A percentile compares a stretch with the other conserved stretches of the same genome.
phyloP scores from a whole-genome alignment of 2,329 filamentous ascomycete species.

The Fusarium chaquense region DNA sequence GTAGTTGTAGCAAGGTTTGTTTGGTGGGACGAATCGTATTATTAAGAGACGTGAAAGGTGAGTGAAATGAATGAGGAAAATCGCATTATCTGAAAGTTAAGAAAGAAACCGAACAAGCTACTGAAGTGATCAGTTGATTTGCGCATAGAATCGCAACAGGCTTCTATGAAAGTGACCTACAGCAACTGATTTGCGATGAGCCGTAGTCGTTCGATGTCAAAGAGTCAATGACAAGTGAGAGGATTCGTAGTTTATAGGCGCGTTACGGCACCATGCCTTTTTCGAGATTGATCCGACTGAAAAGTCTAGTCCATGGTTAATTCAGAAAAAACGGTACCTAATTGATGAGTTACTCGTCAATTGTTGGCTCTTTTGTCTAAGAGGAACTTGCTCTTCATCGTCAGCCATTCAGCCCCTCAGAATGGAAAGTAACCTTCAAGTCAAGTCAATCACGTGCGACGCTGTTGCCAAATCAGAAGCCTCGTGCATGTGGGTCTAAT shows the following conservation, averaged over 20 bases:
- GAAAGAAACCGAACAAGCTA: constrained; percentile 10
- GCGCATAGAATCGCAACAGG: constrained; percentile 11
- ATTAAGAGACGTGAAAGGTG: constrained; percentile 42
- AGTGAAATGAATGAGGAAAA: constrained; percentile 45
- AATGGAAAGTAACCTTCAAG: constrained; percentile 42
- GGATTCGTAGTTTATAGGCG: constrained; percentile 23
- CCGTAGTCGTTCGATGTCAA: constrained; percentile 14
- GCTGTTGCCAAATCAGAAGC: constrained; percentile 41
- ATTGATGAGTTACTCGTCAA: constrained; percentile 40
- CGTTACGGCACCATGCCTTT: constrained; percentile 20
- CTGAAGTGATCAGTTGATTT: constrained; percentile 31
- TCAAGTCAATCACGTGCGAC: constrained; percentile 44
- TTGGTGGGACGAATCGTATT: constrained; percentile 38
- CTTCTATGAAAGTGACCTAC: constrained; percentile 13
- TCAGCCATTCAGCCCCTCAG: constrained; percentile 49
- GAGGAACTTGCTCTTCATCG: constrained; percentile 42
- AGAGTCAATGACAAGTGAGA: constrained; percentile 32
- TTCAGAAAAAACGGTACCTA: constrained; percentile 12
- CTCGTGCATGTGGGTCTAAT: constrained; percentile 36
- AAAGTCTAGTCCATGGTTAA: constrained; percentile 35
- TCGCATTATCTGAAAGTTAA: constrained; percentile 43
- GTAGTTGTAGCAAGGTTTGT: constrained; percentile 34
- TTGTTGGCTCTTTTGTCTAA: constrained; percentile 33
- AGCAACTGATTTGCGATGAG: constrained; percentile 16
- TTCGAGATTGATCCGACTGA: constrained; percentile 22